phyloP scores from a whole-genome alignment of 345 rosid species.

The Hibiscus mutabilis region DNA sequence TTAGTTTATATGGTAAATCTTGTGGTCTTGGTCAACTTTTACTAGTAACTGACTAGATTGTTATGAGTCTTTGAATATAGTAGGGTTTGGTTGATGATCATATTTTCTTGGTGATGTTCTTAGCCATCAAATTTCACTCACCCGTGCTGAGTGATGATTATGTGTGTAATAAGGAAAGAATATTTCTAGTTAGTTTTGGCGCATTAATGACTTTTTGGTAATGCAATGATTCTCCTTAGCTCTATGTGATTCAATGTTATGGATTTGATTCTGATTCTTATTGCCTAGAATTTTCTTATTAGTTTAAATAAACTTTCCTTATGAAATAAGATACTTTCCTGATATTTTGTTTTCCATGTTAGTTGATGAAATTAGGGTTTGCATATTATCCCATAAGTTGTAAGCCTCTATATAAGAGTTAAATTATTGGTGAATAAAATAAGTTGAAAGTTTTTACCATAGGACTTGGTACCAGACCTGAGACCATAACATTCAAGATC shows the following conservation, averaged over 20 bases:
- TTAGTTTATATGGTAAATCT: not conserved
- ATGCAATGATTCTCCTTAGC: not conserved
- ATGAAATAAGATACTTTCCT: no score
- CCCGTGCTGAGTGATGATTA: not conserved
- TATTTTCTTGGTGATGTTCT: not conserved
- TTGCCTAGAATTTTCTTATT: no score
- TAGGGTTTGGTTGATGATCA: not conserved
- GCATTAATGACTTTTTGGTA: not conserved
- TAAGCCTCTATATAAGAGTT: no score
- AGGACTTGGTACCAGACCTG: no score
- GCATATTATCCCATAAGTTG: no score
- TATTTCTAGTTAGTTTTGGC: not conserved
- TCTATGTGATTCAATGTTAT: not conserved
- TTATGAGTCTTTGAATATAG: not conserved
- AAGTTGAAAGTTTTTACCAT: no score
- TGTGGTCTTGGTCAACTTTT: not conserved
- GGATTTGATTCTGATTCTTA: no score
- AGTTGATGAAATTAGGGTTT: no score
- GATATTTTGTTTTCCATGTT: no score
- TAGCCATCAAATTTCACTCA: not conserved
- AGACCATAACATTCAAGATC: not conserved
- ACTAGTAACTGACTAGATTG: not conserved
- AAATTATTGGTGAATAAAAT: no score
- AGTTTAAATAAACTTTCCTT: no score
- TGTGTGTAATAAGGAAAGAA: not conserved